Evolutionary conservation across 2,329 filamentous ascomycete genomes (phyloP).

Genomic region (Pseudogymnoascus sp.): DNA sequence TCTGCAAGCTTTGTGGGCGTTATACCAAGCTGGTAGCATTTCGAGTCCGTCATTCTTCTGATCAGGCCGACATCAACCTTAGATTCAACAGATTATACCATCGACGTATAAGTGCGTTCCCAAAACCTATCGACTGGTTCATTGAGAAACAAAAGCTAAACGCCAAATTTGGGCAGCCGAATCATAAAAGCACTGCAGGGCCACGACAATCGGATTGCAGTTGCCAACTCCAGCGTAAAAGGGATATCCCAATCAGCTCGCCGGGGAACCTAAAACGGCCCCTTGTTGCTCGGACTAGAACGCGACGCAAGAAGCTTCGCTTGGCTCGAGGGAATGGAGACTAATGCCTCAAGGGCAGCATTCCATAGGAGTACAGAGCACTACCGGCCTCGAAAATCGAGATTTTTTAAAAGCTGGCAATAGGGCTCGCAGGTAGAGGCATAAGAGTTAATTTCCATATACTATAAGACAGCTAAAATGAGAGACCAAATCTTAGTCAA

Average conservation of each 20-base stretch:
- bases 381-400: too few species aligned
- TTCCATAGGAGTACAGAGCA: too few species aligned
- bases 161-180: constrained; percentile 17
- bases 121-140: constrained; percentile 9
- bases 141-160: constrained; percentile 17
- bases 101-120: constrained; percentile 21
- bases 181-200: constrained; percentile 12
- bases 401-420: too few species aligned
- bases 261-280: not conserved
- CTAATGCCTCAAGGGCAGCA: too few species aligned
- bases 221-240: not conserved
- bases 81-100: constrained; percentile 16
- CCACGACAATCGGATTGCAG: not conserved
- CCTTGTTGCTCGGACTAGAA: not conserved
- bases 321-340: not conserved
- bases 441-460: too few species aligned
- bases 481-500: too few species aligned
- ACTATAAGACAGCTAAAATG: too few species aligned
- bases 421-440: too few species aligned
- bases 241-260: not conserved
- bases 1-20: constrained; percentile 18
- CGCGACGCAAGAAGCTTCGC: not conserved
- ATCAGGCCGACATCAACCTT: constrained; percentile 18
- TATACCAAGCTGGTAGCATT: constrained; percentile 20
- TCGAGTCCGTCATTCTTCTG: constrained; percentile 16